Conservation (phyloP, 2,329 filamentous ascomycete species). For the Fusarium musae region DNA sequence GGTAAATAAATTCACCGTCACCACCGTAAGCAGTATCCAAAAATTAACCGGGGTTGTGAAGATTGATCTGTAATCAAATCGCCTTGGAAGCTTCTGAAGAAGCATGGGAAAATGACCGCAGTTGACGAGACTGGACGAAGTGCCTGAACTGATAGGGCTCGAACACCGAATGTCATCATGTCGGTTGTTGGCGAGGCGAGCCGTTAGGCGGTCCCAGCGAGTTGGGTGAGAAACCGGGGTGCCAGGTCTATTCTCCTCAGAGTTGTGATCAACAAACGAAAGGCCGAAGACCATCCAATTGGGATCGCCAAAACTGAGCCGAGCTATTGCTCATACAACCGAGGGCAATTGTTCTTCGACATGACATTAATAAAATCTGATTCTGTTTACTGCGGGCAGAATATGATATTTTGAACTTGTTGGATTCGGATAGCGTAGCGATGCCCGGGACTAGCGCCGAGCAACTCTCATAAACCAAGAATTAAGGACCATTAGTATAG, state of each 20-base stretch:
- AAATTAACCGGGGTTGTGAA: constrained; percentile 18
- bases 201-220: constrained; percentile 42
- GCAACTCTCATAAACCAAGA: background rate
- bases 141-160: constrained; percentile 31
- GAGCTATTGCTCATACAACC: constrained; percentile 4
- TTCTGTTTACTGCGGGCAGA: constrained; percentile 4
- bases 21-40: constrained; percentile 26
- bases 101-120: constrained; percentile 4
- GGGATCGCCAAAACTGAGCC: constrained; percentile 9
- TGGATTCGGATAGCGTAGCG: constrained; percentile 23
- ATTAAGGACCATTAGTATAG: background rate
- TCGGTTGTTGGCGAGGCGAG: constrained; percentile 45
- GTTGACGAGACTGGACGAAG: constrained; percentile 10
- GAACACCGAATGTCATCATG: constrained; percentile 42
- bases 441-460: constrained; percentile 3
- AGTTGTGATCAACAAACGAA: constrained; percentile 29
- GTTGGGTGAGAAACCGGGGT: constrained; percentile 39
- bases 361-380: constrained; percentile 1
- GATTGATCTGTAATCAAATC: constrained; percentile 30
- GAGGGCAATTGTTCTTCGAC: background rate
- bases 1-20: constrained; percentile 27
- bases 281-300: constrained; percentile 11
- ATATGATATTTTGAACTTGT: constrained; percentile 10
- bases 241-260: constrained; percentile 22
- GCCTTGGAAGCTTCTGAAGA: constrained; percentile 23